Evolutionary conservation across 305 asterid genomes (phyloP), one percentile per base, ranked within the genome.

Genomic region (Solanum hybrid): DNA sequence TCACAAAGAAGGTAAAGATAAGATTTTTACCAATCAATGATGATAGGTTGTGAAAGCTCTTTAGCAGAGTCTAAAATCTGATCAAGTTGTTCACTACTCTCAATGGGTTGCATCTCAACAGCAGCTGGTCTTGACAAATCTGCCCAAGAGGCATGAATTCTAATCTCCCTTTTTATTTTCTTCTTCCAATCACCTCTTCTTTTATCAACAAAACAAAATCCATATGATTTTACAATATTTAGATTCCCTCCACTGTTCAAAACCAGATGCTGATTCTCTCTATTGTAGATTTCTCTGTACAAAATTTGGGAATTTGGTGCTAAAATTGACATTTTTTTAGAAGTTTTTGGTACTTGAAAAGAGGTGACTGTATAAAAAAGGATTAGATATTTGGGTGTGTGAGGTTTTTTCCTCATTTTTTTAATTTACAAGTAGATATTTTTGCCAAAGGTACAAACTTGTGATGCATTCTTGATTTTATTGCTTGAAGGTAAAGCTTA

Each of bases 1-100:
- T 40, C 10, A 81, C 16, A 81, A 27, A 26, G 16, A 24, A n/a
- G 6, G 24, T 32, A 11, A 16, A 66, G 78, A 60, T 20, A 82
- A 82, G 4, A 10, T 29, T 16, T 46, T 94, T 82, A 91, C 99
- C 99, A 97, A 88, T 97, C 98, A 90, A 97, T 94, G 89, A 95
- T 81, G 93, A 96, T 46, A 82, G 99, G 99, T 51, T 94, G 96
- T 2, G 98, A 95, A 35, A 90, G 93, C 51, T 93, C 90, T 79
- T 93, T 91, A 72, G 99, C 97, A 17, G 86, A 92, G 4, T 89
- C 94, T 90, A 97, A 91, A 93, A 94, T 94, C 94, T 82, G 94
- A 90, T 96, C 99, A 82, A 97, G 93, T 31, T 95, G 96, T 46
- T 96, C 95, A 84, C 38, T 88, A 90, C 93, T 94, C 76, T 80